Evolutionary conservation across 2,329 filamentous ascomycete species (phyloP), one percentile per base, ranked within the genome.

Genomic region (Sporothrix humicola): DNA sequence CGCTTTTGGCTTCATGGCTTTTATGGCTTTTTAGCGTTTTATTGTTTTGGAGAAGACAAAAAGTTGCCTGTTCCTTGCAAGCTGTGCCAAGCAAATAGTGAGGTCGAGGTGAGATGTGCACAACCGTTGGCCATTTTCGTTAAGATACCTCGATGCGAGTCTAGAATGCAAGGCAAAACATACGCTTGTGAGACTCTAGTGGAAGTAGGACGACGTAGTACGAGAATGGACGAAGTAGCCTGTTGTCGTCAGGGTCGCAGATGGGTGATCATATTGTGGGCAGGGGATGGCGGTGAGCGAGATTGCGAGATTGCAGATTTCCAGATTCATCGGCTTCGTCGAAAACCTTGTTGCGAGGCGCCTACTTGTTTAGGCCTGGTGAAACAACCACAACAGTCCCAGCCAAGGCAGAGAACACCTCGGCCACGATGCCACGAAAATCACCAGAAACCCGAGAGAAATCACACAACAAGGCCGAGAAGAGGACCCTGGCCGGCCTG

Each of bases 41-140:
- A 37, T 37, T 3, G 48, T n/a, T 17, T 52, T 52, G 20, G 56
- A 59, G 56, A 10, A 37, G 13, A 52, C 48, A 17, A 37, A 4
- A 59, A 31, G 23, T 37, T 59, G 56, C 23, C 23, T 37, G 10
- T 31, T 59, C 56, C 56, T 37, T 31, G 56, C 54, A 26, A 58
- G 54, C 31, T 31, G 20, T 58, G 54, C 56, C 56, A 59, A 59
- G 56, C 56, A 59, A 59, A 17, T 59, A 56, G 23, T n/a, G 12
- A 10, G 3, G 20, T 23, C 2, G 13, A 56, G 8, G 10, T 2
- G 23, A n/a, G 23, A 20, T 3, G 15, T 58, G 23, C 23, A 20
- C 54, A 58, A 56, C 52, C 7, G 31, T 37, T 37, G 31, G 31
- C 31, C 31, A 37, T 37, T 37, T 10, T 26, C 20, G n/a, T 12